phyloP scores from a whole-genome alignment of 257 asterid genomes.

The Jasminum sambac region DNA sequence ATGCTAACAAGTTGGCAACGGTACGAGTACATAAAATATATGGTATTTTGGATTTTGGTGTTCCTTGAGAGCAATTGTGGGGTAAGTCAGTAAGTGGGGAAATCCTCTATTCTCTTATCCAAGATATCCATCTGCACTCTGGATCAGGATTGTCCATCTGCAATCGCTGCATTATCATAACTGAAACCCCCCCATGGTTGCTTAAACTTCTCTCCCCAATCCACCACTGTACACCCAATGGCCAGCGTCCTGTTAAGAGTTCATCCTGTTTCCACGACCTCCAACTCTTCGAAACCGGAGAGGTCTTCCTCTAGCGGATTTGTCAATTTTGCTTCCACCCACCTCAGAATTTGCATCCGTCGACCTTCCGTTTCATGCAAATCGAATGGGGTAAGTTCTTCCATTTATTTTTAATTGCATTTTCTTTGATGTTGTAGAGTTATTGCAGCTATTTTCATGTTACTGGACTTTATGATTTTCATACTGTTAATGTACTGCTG shows the following conservation, averaged over 20 bases:
- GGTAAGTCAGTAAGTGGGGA: no score
- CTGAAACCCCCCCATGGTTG: not conserved
- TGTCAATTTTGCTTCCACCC: not conserved
- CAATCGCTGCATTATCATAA: no score
- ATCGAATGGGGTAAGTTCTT: constrained; percentile 35
- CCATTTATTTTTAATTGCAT: not conserved
- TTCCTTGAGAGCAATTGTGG: no score
- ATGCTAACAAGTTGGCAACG: no score
- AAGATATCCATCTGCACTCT: no score
- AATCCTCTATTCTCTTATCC: no score
- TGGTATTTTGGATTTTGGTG: no score
- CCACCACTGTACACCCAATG: constrained; percentile 17
- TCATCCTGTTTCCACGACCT: constrained; percentile 31
- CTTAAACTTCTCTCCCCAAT: not conserved
- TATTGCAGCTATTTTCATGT: not conserved
- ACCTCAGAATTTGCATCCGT: constrained; percentile 15
- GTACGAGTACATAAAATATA: no score
- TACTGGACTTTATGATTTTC: not conserved
- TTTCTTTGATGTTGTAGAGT: not conserved
- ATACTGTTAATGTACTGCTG: not conserved
- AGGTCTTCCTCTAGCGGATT: not conserved
- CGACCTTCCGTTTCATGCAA: constrained; percentile 32
- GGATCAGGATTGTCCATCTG: no score
- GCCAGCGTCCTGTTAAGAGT: constrained; percentile 26
- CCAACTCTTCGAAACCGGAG: constrained; percentile 9